These are phyloP conservation scores for Gaeumannomyces tritici DNA, from an alignment of 2,329 filamentous ascomycete genomes.

Conservation along the genomic window DNA sequence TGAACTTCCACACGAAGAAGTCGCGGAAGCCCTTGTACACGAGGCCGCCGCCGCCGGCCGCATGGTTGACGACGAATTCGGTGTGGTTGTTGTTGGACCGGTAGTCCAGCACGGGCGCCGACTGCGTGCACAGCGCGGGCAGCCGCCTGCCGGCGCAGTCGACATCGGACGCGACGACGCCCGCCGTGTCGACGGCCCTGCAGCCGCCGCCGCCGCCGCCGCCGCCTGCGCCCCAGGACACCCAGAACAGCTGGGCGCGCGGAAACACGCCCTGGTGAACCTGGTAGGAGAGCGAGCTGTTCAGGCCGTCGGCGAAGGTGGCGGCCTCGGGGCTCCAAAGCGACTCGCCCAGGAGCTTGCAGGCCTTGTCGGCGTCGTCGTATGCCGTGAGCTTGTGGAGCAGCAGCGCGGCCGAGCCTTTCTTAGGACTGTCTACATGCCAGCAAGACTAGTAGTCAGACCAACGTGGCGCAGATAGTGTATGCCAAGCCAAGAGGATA, in stretches of 20 bases:
- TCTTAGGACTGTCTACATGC: conserved; percentile 4
- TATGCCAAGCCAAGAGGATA: background rate
- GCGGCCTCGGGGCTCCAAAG: conserved; percentile 14
- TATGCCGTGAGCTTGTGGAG: conserved; percentile 8
- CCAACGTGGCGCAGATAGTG: too few species aligned
- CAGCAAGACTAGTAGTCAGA: background rate
- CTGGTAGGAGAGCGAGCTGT: conserved; percentile 14
- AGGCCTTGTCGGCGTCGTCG: conserved; percentile 3
- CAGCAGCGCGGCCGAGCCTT: conserved; percentile 9
- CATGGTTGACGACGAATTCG: conserved; percentile 16
- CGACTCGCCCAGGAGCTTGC: conserved; percentile 12
- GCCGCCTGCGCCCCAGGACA: conserved; percentile 6
- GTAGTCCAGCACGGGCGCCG: conserved; percentile 16
- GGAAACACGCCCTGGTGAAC: conserved; percentile 10
- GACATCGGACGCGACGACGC: conserved; percentile 23
- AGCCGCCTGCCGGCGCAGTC: conserved; percentile 16
- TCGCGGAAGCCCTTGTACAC: conserved; percentile 20
- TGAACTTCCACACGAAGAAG: conserved; percentile 21
- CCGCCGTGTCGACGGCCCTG: conserved; percentile 17
- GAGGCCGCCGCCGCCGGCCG: conserved; percentile 6
- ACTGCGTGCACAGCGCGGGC: conserved; percentile 21
- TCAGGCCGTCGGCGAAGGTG: conserved; percentile 12
- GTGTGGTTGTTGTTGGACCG: conserved; percentile 12
- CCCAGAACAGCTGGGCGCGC: conserved; percentile 15
- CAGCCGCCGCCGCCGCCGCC: conserved; percentile 13